Conservation (phyloP, 2,329 filamentous ascomycete species). For the Beauveria scarabaeidicola region DNA sequence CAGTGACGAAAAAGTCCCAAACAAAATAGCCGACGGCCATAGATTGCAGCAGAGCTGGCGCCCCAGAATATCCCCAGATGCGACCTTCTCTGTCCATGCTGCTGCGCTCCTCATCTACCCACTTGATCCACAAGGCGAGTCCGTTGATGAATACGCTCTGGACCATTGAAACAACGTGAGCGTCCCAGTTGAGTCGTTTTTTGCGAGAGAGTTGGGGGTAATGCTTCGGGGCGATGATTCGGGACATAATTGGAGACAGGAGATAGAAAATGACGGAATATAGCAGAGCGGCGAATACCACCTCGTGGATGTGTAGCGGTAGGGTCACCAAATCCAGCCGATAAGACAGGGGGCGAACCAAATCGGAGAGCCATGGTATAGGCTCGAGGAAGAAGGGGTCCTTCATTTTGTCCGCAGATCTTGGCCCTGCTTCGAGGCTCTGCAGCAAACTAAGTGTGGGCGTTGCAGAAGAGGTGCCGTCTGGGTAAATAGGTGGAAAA, state of each 20-base stretch:
- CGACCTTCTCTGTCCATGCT: slow-evolving; percentile 59
- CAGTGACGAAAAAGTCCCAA: slow-evolving; percentile 69
- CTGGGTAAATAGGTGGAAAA: not conserved
- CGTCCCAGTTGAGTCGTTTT: slow-evolving; percentile 68
- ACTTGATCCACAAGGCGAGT: slow-evolving; percentile 67
- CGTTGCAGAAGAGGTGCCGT: not conserved
- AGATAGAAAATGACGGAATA: slow-evolving; percentile 62
- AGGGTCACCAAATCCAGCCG: slow-evolving; percentile 55
- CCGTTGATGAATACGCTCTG: slow-evolving; percentile 66
- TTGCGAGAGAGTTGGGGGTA: slow-evolving; percentile 59
- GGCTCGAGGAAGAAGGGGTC: slow-evolving; percentile 63
- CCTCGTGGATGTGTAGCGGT: slow-evolving; percentile 70
- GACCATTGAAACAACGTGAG: slow-evolving; percentile 75
- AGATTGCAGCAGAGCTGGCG: slow-evolving; percentile 63
- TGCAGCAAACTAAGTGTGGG: not conserved
- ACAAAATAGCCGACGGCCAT: slow-evolving; percentile 76
- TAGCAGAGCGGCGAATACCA: slow-evolving; percentile 54
- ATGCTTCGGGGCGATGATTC: slow-evolving; percentile 49
- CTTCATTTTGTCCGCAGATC: slow-evolving; percentile 43
- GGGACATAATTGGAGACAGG: slow-evolving; percentile 60
- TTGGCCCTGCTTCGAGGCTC: not conserved
- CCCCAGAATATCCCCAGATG: slow-evolving; percentile 71
- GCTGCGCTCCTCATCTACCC: slow-evolving; percentile 56
- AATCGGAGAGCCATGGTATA: slow-evolving; percentile 46
- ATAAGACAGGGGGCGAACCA: slow-evolving; percentile 57